Base-by-base conservation (phyloP, 495 filamentous ascomycete species). In the Daldinia decipiens region DNA sequence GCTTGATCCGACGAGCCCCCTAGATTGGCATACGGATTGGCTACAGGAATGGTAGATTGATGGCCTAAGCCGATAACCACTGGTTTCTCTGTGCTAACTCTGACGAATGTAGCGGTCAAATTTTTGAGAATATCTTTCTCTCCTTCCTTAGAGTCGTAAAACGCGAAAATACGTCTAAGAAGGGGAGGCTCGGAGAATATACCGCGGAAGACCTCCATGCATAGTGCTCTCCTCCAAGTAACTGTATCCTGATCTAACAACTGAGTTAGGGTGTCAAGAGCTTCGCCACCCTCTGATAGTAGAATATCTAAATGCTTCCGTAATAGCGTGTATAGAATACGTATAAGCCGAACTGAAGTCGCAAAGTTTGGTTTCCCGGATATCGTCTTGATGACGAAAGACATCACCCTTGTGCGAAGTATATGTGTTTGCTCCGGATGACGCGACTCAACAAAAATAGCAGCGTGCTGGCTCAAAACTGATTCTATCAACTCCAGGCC, bases 401-500 rank as follows among this genome's bases (percentile, higher is more conserved):
- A 94, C 85, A 98, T 89, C 2, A 97, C 86, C 24, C 91, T 85
- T n/a, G 83, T 84, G n/a, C 90, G 88, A 27, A 98, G 79, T 27
- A 96, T 86, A 73, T 95, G 84, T 5, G 89, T 87, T 73, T 96
- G 91, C 75, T 99, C 95, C 0, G 87, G 82, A 75, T 97, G 95
- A 1, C 82, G 82, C 7, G 74, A 61, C 13, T 61, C 36, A 6
- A 87, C 81, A 76, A 97, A 94, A 31, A 97, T 90, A 32, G 86
- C 83, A 15, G 91, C 88, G 82, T 97, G 94, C 74, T 94, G 96
- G 3, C 90, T 86, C 50, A 99, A 78, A 36, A 97, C 87, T 5
- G 92, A 94, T 80, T 97, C 95, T 68, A 98, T 93, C 34, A 98
- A 83, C 74, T 98, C 95, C 1, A 99, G 80, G 19, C 93, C 92